Base-by-base conservation (phyloP, 2,329 filamentous ascomycete genomes). In the Leptographium galeiforme region DNA sequence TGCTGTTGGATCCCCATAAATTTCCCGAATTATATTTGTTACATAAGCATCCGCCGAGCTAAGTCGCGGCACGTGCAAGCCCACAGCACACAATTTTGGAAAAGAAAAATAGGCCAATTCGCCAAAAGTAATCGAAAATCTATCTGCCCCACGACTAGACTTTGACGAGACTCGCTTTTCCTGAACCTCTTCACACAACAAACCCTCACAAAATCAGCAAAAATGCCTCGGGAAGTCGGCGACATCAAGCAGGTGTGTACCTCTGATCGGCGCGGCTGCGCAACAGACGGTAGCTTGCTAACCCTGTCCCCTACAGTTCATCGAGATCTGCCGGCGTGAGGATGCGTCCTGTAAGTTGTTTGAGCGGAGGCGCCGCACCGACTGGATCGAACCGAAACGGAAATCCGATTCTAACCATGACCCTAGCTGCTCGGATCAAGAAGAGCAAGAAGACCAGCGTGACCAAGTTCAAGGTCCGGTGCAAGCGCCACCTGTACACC, bases 381-480 rank as follows among this genome's bases (percentile, higher is more conserved):
- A 8, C 16, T 8, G 13, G 25, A 16, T 45, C 53, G 52, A 16
- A 19, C 41, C 14, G 3, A 10, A 32, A 34, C 13, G 4, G 30
- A 1, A 49, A 48, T 55, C 61, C 66, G 70, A 59, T 70, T 64
- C 57, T 57, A 56, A 60, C 30, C 48, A 13, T 25, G 18, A n/a
- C 48, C 38, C 45, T 66, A 91, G 87, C 87, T 75, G 87, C 87
- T 70, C 84, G 87, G 73, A 89, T 91, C 81, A 91, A 97, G 89
- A 93, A 94, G 82, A 95, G 85, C 84, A 85, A 84, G 75, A 84
- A 86, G 77, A 77, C 78, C 69, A 81, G 85, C 72, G 85, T 91
- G 81, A 90, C 93, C 85, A 98, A 98, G 87, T 97, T 98, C 89
- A 98, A 98, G 89, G 91, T 98, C 82, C 89, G 93, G 75, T 97